phyloP scores from a whole-genome alignment of 2,329 filamentous ascomycete genomes.

The Botrytis porri region DNA sequence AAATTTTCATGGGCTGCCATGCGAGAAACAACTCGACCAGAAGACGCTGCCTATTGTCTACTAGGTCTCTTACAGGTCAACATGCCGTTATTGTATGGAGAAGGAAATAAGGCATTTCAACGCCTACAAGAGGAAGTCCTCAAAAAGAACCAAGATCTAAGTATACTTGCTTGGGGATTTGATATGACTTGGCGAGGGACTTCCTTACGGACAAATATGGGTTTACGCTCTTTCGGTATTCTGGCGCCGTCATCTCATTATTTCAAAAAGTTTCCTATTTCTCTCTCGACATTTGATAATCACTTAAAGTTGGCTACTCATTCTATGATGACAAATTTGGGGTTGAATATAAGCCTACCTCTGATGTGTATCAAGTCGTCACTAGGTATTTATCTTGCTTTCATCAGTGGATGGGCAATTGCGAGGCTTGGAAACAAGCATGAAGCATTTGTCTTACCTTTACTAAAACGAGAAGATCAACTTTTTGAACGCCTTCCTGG shows the following conservation, averaged over 20 bases:
- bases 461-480: neutral
- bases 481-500: neutral
- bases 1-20: slow-evolving; percentile 3
- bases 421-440: neutral
- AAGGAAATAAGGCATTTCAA: neutral
- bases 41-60: slow-evolving; percentile 15
- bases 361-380: neutral
- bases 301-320: neutral
- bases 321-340: slow-evolving; percentile 5
- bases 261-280: neutral
- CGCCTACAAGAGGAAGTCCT: slow-evolving; percentile 11
- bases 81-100: neutral
- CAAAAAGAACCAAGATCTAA: slow-evolving; percentile 1
- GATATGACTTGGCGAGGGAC: neutral
- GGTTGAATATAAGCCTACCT: neutral
- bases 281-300: neutral
- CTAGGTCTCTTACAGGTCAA: slow-evolving; percentile 12
- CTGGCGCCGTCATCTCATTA: neutral
- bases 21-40: slow-evolving; percentile 7
- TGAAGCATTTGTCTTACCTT: neutral
- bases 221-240: neutral
- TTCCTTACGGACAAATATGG: neutral
- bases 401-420: neutral
- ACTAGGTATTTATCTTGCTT: neutral
- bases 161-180: slow-evolving; percentile 16